Evolutionary conservation across 305 asterid genomes (phyloP).

Genomic region (Fraxinus dipetala): DNA sequence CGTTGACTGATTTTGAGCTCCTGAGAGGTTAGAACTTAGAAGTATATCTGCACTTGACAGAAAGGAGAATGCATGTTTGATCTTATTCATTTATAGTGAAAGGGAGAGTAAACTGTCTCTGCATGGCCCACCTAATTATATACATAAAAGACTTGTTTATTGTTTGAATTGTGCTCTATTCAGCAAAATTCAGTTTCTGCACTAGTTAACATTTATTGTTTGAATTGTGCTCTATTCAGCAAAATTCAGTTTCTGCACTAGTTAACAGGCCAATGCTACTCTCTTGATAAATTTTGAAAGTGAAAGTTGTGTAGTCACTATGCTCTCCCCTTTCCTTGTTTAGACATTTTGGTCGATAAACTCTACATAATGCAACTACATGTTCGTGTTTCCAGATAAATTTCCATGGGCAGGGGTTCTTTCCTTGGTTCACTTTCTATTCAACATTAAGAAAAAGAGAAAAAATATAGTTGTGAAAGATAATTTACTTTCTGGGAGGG

Average conservation of each 20-base stretch:
- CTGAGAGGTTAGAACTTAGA: not conserved
- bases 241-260: not conserved
- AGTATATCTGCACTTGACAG: not conserved
- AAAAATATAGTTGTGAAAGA: not conserved
- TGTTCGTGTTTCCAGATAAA: not conserved
- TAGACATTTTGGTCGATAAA: slow-evolving; percentile 2
- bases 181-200: not conserved
- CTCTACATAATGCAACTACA: not conserved
- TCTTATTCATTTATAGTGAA: not conserved
- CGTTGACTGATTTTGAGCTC: not conserved
- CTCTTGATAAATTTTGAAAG: not conserved
- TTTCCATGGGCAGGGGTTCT: not conserved
- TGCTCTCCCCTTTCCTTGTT: not conserved
- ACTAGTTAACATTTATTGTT: not conserved
- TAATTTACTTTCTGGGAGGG: not conserved
- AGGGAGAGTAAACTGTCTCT: not conserved
- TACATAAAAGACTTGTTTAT: not conserved
- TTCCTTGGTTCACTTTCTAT: not conserved
- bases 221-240: not conserved
- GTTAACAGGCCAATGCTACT: not conserved
- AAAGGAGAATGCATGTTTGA: not conserved
- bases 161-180: not conserved
- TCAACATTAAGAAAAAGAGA: not conserved
- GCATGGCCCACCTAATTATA: not conserved
- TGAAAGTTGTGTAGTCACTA: not conserved